Evolutionary conservation across 768 basidiomycete genomes (phyloP).

Genomic region (Suillus brevipes): DNA sequence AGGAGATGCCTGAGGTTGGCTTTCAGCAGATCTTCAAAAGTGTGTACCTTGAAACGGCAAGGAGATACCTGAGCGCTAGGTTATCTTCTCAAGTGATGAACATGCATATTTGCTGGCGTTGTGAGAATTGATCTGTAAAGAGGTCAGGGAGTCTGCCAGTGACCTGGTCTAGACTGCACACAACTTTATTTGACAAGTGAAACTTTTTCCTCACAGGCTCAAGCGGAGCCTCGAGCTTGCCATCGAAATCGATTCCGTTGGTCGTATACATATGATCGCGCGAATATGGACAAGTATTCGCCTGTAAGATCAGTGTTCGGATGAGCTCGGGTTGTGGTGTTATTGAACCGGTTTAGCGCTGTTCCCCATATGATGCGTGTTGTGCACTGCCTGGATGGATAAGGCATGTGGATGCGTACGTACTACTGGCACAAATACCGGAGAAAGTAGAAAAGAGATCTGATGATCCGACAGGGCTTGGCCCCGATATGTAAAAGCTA

Average conservation of each 20-base stretch:
- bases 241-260: background rate
- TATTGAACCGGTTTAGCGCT: background rate
- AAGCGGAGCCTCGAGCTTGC: too few species aligned
- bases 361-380: background rate
- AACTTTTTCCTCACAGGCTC: background rate
- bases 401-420: background rate
- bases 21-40: too few species aligned
- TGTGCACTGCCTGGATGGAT: background rate
- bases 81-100: background rate
- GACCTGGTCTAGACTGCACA: background rate
- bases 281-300: background rate
- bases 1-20: background rate
- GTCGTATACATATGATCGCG: background rate
- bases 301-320: slow-evolving; percentile 22
- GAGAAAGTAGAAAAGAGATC: slow-evolving; percentile 16
- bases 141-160: background rate
- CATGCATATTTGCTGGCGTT: background rate
- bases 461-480: slow-evolving; percentile 7
- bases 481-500: slow-evolving; percentile 32
- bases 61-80: background rate
- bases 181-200: background rate
- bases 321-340: slow-evolving; percentile 17
- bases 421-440: background rate
- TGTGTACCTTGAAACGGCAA: background rate
- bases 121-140: slow-evolving; percentile 11